Evolutionary conservation across 108 stramenopile species (phyloP), one percentile per base, ranked within the genome.

Genomic region (Skeletonema menzelii): DNA sequence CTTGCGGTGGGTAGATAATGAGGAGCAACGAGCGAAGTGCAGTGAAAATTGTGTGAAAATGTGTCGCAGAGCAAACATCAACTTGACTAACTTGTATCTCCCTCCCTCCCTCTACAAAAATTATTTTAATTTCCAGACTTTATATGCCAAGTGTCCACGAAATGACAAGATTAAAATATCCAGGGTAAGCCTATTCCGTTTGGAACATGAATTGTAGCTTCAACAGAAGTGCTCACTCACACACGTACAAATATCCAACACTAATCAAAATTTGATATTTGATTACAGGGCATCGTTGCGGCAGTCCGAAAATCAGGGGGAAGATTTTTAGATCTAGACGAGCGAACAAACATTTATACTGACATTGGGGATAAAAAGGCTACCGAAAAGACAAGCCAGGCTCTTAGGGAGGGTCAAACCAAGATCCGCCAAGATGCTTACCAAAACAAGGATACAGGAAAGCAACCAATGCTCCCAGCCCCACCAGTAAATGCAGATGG

Each of bases 341-440:
- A 77, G 59, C 37, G 67, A 26, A 73, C 27, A 7, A 55, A 56
- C 3, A 22, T 67, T 31, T 82, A 73, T 61, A 34, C 28, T 0
- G 80, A 82, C 65, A 82, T 82, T 27, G 80, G 80, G 24, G 76
- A 82, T 38, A 82, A 82, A 34, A 67, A 74, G 59, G 80, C 76
- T 0, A 67, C 66, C 26, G 76, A 77, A 22, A 77, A 77, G 72
- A 80, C 79, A 1, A 69, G 67, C 49, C 79, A 80, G 37, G 72
- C 79, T 2, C 67, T 80, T n/a, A 30, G 79, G 31, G 79, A 80
- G 49, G 72, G 79, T 59, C 79, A 69, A 26, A 69, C 70, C 8
- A 59, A 80, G 31, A 73, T 80, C 46, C 64, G 72, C 13, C 63
- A 73, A 26, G 42, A 80, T 4, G 42, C 73, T 5, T 69, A 53